Percentiles rank a stretch among this genome's conserved stretches.
phyloP scores from a whole-genome alignment of 257 asterid species.

The Rehmannia glutinosa region DNA sequence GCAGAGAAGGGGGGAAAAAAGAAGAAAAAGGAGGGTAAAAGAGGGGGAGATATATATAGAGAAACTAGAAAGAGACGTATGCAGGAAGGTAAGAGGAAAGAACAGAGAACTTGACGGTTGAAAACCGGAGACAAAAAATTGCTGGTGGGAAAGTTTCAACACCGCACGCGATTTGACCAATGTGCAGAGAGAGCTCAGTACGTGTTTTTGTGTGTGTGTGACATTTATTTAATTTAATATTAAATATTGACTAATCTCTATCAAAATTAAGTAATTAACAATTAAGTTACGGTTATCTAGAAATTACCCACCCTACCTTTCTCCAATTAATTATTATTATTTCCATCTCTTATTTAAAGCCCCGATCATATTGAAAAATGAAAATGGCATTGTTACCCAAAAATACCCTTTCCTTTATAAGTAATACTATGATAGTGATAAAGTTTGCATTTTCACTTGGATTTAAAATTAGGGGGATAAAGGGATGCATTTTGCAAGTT shows the following conservation, averaged over 20 bases:
- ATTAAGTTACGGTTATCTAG: background rate
- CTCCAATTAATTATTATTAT: too few species aligned
- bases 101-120: constrained; percentile 12
- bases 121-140: background rate
- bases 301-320: background rate
- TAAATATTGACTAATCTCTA: background rate
- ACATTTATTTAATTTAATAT: background rate
- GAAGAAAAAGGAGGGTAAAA: background rate
- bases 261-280: background rate
- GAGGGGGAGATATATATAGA: constrained; percentile 13
- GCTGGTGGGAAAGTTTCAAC: constrained; percentile 18
- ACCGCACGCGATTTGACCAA: constrained; percentile 31
- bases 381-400: too few species aligned
- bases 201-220: constrained; percentile 12
- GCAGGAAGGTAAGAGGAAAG: constrained; percentile 14
- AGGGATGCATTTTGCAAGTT: too few species aligned
- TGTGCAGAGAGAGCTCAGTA: background rate
- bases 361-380: too few species aligned
- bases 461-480: too few species aligned
- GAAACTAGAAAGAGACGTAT: constrained; percentile 13
- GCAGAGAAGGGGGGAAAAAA: background rate
- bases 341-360: too few species aligned
- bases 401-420: too few species aligned
- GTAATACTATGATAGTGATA: too few species aligned
- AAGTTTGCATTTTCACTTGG: too few species aligned